Evolutionary conservation across 1,284 basidiomycete genomes (phyloP), one percentile per base, ranked within the genome.

Genomic region (Agroathelia rolfsii): DNA sequence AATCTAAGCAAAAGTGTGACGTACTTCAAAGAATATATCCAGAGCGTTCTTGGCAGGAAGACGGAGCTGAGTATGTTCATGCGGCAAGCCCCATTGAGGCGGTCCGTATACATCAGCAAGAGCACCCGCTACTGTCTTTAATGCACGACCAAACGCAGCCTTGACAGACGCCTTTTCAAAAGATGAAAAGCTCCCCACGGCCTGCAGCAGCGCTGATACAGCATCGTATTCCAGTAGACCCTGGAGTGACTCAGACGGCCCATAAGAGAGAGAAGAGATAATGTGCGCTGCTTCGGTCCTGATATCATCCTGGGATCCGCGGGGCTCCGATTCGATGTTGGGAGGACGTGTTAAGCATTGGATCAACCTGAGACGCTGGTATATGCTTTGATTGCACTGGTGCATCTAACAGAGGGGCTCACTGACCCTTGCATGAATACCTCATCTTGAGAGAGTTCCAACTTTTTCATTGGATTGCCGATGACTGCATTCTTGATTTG

Each of bases 251-350:
- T 65, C 62, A n/a, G 70, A 62, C 0, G 77, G 75, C 75, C 76
- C 78, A 40, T 79, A 77, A 0, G 80, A 68, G 7, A 86, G 59
- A 0, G 82, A 85, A 0, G 79, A 66, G 11, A 85, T 61, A 24
- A 85, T 64, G 44, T 83, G 76, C 0, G 80, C 77, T 0, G 81
- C 77, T 46, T 85, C 82, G 29, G 75, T 62, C 6, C 75, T 67
- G 22, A 75, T 59, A 19, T 73, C 69, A 11, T 69, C 56, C 30
- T 55, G 50, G 3, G 62, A 62, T 8, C 48, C 50, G 39, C 53
- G 51, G 0, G 59, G 42, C 16, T 60, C 59, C 19, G 53, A 51
- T 9, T 50, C 40, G 11, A 49, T 40, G 7, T 55, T 52, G 2
- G 49, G 46, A 2, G 61, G 56, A 16, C 58, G 55, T 35, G 70